Evolutionary conservation across 2,329 filamentous ascomycete species (phyloP), one percentile per base, ranked within the genome.

Genomic region (Laburnicola sp.): DNA sequence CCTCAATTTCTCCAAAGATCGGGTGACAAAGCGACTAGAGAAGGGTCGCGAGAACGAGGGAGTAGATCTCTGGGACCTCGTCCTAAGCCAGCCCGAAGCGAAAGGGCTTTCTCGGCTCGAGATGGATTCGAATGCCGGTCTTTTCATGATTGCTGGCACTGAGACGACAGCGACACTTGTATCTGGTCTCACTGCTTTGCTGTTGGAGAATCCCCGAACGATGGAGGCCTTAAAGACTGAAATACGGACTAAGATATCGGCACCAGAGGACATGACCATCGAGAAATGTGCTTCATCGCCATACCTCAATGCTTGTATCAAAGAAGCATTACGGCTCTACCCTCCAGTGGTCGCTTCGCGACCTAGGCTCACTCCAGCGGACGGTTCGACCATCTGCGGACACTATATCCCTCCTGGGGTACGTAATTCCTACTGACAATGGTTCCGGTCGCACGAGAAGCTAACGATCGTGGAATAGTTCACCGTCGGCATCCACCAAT

Each of bases 81-180:
- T 77, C 0, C 58, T 76, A 6, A 53, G 16, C 8, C 9, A 43
- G 45, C 66, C 71, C 25, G 69, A 62, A 26, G 69, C 62, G 2
- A 63, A 62, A 26, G 63, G 62, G 0, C 36, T 73, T 26, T 51
- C 54, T 3, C 45, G 58, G 25, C 48, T 34, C 0, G 74, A 79
- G 38, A 75, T 79, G 63, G 65, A 76, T 16, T 50, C 66, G 0
- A 76, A 75, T 44, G 59, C 69, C 0, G 52, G 56, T 2, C 28
- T 74, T 0, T 65, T 78, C 28, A 76, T 78, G 57, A 47, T 75
- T 5, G 77, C 75, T 2, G 77, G 76, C 1, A 74, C 72, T 21
- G 77, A 80, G 48, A 78, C 77, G 0, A 75, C 75, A 0, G 76
- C 76, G 0, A 76, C 72, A 0, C 45, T 74, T 5, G 58, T 79